Evolutionary conservation across 306 rosid genomes (phyloP), one percentile per base, ranked within the genome.

Genomic region (Casuarina equisetifolia): DNA sequence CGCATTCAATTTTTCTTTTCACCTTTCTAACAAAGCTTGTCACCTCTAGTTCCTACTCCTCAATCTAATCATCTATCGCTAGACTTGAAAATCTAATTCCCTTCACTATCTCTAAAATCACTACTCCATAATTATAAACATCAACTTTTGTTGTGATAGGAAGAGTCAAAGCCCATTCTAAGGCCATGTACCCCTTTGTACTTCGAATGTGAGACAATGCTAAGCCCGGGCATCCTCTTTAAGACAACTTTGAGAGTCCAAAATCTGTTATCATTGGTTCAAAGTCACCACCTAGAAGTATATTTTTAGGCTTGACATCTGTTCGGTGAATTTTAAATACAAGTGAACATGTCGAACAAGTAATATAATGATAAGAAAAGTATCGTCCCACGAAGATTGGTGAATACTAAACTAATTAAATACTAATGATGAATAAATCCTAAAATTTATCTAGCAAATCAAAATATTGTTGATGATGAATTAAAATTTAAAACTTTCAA

Each of bases 241-340:
- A 58, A 86, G 63, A 83, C 10, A 83, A 71, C 75, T 86, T 86
- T 4, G 89, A 76, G 81, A 86, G 76, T 6, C 89, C 87, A 49
- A 86, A 86, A 62, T 86, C 89, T 4, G 84, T 73, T 0, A 86
- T 86, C 9, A 80, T 78, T 0, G 89, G 79, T 38, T 83, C 85
- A 45, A 83, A 40, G 4, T 19, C 43, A 8, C 81, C 71, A 0
- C 75, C 83, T 0, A 86, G 66, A 3, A 80, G 85, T 49, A 86
- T 86, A 50, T 86, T 86, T 69, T 86, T 82, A 71, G 87, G 89
- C 58, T 83, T 83, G 2, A 86, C 83, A 67, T 83, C 87, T n/a
- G n/a, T n/a, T n/a, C n/a, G n/a, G n/a, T n/a, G n/a, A n/a, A n/a
- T n/a, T n/a, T n/a, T n/a, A n/a, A n/a, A n/a, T n/a, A n/a, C n/a